Evolutionary conservation across 2,329 filamentous ascomycete genomes (phyloP).

Genomic region (Rhynchosporium agropyri): DNA sequence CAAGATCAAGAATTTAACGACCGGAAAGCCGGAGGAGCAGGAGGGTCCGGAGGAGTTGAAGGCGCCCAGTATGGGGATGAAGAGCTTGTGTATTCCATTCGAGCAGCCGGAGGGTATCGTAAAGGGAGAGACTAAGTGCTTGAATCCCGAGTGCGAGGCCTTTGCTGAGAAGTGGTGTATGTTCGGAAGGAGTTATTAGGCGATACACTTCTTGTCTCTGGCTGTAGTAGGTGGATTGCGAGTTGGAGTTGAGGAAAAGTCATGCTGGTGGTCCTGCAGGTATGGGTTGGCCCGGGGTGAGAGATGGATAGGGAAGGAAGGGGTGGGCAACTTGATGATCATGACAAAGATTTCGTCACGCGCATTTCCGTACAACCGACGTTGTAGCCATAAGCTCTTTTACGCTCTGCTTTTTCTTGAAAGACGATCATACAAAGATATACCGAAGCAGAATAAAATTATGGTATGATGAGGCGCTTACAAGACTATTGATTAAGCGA

Average conservation of each 20-base stretch:
- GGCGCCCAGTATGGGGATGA: conserved; percentile 75
- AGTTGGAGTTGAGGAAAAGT: conserved; percentile 20
- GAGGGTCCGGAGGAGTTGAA: conserved; percentile 46
- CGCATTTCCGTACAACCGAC: not conserved
- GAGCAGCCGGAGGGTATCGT: conserved; percentile 83
- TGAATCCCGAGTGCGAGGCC: conserved; percentile 81
- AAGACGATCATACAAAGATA: conserved; percentile 10
- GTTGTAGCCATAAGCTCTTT: not conserved
- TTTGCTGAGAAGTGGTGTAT: conserved; percentile 86
- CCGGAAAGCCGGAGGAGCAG: conserved; percentile 66
- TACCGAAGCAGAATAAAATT: conserved; percentile 9
- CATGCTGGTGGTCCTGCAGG: conserved; percentile 7
- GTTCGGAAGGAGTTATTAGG: conserved; percentile 71
- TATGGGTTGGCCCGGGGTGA: not conserved
- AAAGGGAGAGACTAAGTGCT: conserved; percentile 83
- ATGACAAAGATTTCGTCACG: conserved; percentile 13
- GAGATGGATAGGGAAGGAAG: not conserved
- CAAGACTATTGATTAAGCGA: not conserved
- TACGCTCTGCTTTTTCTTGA: not conserved
- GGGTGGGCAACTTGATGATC: conserved; percentile 6
- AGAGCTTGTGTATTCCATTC: conserved; percentile 78
- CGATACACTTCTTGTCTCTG: not conserved
- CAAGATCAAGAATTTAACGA: conserved; percentile 90
- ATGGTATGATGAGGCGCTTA: not conserved
- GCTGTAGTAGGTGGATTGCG: too few relatives aligned